Evolutionary conservation across 495 filamentous ascomycete genomes (phyloP).

Genomic region (Neurospora intermedia): DNA sequence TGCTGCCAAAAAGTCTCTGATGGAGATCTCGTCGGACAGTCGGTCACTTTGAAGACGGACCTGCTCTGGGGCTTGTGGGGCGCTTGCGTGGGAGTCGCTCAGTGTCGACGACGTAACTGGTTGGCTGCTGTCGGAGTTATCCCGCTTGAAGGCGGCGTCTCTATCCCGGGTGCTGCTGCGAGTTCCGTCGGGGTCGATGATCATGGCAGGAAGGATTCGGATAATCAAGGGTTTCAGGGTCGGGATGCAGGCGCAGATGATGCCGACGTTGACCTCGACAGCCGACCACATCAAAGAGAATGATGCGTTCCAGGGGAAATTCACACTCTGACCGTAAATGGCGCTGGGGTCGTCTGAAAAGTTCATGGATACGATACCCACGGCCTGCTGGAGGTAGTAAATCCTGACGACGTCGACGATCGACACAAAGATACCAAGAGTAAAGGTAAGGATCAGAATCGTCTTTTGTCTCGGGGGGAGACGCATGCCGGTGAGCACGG

Average conservation of each 20-base stretch:
- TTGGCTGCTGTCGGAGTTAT: background rate
- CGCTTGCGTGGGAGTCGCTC: background rate
- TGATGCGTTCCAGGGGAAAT: conserved; percentile 62
- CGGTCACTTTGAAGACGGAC: background rate
- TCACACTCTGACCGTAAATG: conserved; percentile 24
- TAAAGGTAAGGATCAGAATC: conserved; percentile 73
- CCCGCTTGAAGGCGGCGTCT: background rate
- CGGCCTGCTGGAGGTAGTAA: conserved; percentile 74
- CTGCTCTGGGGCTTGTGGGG: background rate
- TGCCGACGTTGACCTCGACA: conserved; percentile 80
- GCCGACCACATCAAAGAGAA: conserved; percentile 87
- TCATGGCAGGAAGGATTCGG: conserved; percentile 60
- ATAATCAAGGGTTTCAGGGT: conserved; percentile 79
- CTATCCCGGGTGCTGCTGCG: conserved; percentile 9
- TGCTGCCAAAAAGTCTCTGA: conserved; percentile 1
- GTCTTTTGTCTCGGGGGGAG: conserved; percentile 75
- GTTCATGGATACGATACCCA: conserved; percentile 20
- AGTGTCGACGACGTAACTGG: background rate
- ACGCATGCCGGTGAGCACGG: conserved; percentile 75
- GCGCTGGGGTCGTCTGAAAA: conserved; percentile 16
- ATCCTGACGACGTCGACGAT: conserved; percentile 83
- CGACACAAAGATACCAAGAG: conserved; percentile 73
- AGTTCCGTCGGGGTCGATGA: conserved; percentile 37
- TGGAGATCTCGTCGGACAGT: conserved; percentile 1
- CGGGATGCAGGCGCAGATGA: conserved; percentile 80